These are phyloP conservation scores for Myxozyma vanderwaltii DNA, from an alignment of 805 yeast species.

Conservation along the genomic window DNA sequence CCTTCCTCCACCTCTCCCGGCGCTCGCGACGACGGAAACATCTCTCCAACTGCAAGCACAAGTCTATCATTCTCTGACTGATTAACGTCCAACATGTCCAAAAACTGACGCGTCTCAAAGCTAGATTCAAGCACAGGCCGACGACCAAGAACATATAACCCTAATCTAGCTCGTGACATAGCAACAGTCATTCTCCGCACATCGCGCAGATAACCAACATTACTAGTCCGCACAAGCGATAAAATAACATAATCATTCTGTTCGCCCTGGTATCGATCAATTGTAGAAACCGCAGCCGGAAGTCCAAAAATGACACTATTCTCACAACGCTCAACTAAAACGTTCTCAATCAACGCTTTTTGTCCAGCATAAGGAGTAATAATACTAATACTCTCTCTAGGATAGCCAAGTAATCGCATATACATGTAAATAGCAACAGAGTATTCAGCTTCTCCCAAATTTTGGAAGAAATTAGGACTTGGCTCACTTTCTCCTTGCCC, in stretches of 20 bases:
- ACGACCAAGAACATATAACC: slow-evolving; percentile 43
- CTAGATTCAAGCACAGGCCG: slow-evolving; percentile 26
- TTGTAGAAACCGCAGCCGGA: slow-evolving; percentile 39
- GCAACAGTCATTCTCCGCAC: slow-evolving; percentile 38
- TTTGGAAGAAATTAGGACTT: slow-evolving; percentile 41
- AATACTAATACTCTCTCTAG: slow-evolving; percentile 46
- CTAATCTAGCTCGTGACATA: slow-evolving; percentile 42
- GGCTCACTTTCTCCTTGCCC: slow-evolving; percentile 42
- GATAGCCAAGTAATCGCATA: slow-evolving; percentile 51
- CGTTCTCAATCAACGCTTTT: slow-evolving; percentile 47
- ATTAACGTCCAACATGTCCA: slow-evolving; percentile 16
- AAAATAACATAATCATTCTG: slow-evolving; percentile 43
- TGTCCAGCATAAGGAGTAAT: slow-evolving; percentile 49
- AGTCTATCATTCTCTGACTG: slow-evolving; percentile 32
- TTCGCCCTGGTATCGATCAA: slow-evolving; percentile 41
- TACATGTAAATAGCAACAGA: slow-evolving; percentile 51
- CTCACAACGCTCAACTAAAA: slow-evolving; percentile 43
- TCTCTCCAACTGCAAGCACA: slow-evolving; percentile 40
- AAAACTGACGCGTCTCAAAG: slow-evolving; percentile 20
- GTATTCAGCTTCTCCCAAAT: slow-evolving; percentile 54
- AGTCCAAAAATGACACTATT: slow-evolving; percentile 38
- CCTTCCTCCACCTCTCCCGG: slow-evolving; percentile 16
- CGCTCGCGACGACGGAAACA: slow-evolving; percentile 35
- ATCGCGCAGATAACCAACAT: slow-evolving; percentile 38
- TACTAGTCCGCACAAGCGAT: slow-evolving; percentile 44